Percentiles rank a stretch among this genome's conserved stretches.
phyloP scores from a whole-genome alignment of 805 yeast species.

The Tetrapisispora nanseiensis region DNA sequence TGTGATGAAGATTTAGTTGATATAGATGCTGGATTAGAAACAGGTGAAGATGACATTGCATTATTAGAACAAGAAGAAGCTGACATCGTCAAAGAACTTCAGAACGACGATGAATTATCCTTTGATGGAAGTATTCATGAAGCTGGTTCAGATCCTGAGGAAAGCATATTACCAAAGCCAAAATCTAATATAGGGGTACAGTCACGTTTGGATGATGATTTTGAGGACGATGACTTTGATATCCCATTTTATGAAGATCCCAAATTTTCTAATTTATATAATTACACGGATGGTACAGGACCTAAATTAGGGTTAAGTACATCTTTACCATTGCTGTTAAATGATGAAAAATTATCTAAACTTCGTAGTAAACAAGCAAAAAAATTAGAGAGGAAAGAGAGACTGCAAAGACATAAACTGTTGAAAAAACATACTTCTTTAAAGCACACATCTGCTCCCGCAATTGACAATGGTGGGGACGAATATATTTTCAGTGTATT shows the following conservation, averaged over 20 bases:
- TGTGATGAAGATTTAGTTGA: slow-evolving; percentile 21
- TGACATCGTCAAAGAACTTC: slow-evolving; percentile 23
- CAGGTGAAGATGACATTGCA: slow-evolving; percentile 28
- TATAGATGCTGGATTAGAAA: slow-evolving; percentile 24
- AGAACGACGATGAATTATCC: slow-evolving; percentile 25
- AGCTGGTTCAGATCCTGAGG: slow-evolving; percentile 25
- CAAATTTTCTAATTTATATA: slow-evolving; percentile 27
- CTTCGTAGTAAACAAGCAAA: slow-evolving; percentile 23
- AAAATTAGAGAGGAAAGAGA: slow-evolving; percentile 23
- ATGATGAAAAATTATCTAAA: slow-evolving; percentile 22
- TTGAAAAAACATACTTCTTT: slow-evolving; percentile 17
- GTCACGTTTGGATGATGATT: slow-evolving; percentile 14
- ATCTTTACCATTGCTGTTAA: slow-evolving; percentile 25
- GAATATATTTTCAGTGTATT: slow-evolving; percentile 29
- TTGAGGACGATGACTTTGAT: slow-evolving; percentile 23
- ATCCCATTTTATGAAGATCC: slow-evolving; percentile 37
- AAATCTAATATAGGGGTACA: slow-evolving; percentile 2
- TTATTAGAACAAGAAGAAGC: slow-evolving; percentile 27
- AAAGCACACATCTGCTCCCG: slow-evolving; percentile 32
- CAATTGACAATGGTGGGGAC: slow-evolving; percentile 26
- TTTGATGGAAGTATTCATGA: slow-evolving; percentile 29
- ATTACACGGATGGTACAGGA: slow-evolving; percentile 27
- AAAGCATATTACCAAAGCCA: slow-evolving; percentile 7
- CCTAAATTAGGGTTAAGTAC: slow-evolving; percentile 28
- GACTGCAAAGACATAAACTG: slow-evolving; percentile 22